These are phyloP conservation scores for Silene coronaria DNA, from an alignment of 179 eudicot genomes.

Conservation along the genomic window DNA sequence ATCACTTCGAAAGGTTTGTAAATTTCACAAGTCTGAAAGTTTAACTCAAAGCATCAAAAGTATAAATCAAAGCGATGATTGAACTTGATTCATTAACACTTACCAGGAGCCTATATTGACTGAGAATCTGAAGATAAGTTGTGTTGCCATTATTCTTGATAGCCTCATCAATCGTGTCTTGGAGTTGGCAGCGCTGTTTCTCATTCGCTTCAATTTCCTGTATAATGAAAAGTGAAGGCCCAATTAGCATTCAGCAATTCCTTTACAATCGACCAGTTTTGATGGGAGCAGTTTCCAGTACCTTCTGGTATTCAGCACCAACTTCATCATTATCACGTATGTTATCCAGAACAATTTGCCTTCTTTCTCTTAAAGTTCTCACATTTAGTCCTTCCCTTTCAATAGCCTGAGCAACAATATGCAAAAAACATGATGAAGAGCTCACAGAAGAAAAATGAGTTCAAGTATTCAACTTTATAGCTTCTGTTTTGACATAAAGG, in stretches of 20 bases:
- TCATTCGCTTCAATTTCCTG: slow-evolving; percentile 83
- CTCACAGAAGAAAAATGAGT: background rate
- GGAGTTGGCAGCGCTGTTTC: slow-evolving; percentile 62
- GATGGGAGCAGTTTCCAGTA: slow-evolving; percentile 18
- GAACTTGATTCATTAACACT: slow-evolving; percentile 12
- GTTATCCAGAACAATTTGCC: slow-evolving; percentile 72
- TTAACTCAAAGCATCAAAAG: background rate
- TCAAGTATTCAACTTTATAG: background rate
- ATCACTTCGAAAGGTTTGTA: background rate
- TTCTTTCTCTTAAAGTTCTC: slow-evolving; percentile 52
- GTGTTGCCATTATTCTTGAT: slow-evolving; percentile 62
- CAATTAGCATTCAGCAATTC: background rate
- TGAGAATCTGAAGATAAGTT: slow-evolving; percentile 68
- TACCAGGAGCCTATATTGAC: slow-evolving; percentile 83
- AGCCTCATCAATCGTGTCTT: slow-evolving; percentile 70
- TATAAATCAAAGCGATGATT: background rate
- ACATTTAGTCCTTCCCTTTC: slow-evolving; percentile 58
- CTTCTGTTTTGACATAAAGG: background rate
- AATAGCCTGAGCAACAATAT: slow-evolving; percentile 37
- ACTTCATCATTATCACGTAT: slow-evolving; percentile 81
- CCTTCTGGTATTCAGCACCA: slow-evolving; percentile 64
- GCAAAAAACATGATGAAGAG: background rate
- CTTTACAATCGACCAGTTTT: background rate
- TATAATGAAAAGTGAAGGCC: slow-evolving; percentile 13
- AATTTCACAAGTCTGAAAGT: background rate